phyloP scores from a whole-genome alignment of 1,139 yeast species.

The Yamadazyma friedrichii region DNA sequence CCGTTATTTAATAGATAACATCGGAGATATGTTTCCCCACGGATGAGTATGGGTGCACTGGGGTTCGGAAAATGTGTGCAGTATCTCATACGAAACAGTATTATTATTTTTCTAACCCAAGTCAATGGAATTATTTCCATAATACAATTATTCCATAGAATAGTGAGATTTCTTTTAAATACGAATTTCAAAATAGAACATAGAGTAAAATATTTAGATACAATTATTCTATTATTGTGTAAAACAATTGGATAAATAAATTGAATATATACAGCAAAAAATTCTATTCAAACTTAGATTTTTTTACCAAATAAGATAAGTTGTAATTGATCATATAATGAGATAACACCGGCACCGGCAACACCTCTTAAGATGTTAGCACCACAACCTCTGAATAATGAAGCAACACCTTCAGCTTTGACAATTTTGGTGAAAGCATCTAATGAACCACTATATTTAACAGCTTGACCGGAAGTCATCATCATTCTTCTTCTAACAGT shows the following conservation, averaged over 20 bases:
- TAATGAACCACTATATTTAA: conserved; percentile 51
- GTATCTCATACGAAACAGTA: background rate
- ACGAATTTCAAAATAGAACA: too few species aligned
- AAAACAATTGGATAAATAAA: conserved; percentile 11
- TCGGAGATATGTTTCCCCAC: too few species aligned
- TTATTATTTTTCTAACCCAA: too few species aligned
- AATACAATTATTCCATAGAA: too few species aligned
- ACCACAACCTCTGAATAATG: conserved; percentile 57
- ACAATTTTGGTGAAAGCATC: conserved; percentile 50
- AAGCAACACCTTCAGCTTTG: conserved; percentile 51
- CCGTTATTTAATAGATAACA: too few species aligned
- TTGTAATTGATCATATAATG: conserved; percentile 54
- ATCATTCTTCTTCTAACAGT: conserved; percentile 58
- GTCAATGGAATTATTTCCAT: too few species aligned
- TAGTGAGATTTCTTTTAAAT: too few species aligned
- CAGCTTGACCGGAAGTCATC: conserved; percentile 59
- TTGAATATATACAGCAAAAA: conserved; percentile 21
- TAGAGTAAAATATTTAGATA: background rate
- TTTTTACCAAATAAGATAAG: conserved; percentile 51
- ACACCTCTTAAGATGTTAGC: conserved; percentile 60
- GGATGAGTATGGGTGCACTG: too few species aligned
- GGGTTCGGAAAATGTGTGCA: background rate
- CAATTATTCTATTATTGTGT: conserved; percentile 13
- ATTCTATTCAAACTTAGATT: conserved; percentile 26
- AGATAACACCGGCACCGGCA: conserved; percentile 57